A percentile compares a stretch with the other conserved stretches of the same genome.
Conservation (phyloP, 2,329 filamentous ascomycete species). For the Fusarium oligoseptatum region DNA sequence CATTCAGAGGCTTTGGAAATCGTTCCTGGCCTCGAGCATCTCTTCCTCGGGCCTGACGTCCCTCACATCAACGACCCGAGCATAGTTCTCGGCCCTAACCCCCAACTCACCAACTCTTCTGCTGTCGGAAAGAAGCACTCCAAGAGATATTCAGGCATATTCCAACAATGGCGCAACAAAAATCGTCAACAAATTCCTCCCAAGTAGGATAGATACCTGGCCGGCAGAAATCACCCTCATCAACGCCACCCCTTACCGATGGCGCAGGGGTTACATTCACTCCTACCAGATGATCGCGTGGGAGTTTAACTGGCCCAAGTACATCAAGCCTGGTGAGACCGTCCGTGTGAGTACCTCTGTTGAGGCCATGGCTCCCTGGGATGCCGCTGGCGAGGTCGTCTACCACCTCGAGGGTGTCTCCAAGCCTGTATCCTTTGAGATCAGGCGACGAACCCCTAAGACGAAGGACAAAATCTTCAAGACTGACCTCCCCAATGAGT, state of each 20-base stretch:
- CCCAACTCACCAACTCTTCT: background rate
- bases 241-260: slow-evolving; percentile 53
- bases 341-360: slow-evolving; percentile 4
- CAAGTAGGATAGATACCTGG: background rate
- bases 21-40: background rate
- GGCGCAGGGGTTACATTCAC: slow-evolving; percentile 37
- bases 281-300: slow-evolving; percentile 40
- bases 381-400: slow-evolving; percentile 47
- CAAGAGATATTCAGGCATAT: background rate
- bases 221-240: slow-evolving; percentile 41
- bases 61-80: slow-evolving; percentile 20
- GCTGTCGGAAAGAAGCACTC: background rate
- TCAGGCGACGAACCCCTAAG: slow-evolving; percentile 33
- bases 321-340: slow-evolving; percentile 46
- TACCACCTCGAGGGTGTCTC: slow-evolving; percentile 48
- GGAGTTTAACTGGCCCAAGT: slow-evolving; percentile 41
- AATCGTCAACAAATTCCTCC: background rate
- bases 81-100: background rate
- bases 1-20: background rate
- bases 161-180: background rate
- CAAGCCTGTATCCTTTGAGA: slow-evolving; percentile 45
- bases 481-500: slow-evolving; percentile 13
- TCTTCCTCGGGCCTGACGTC: background rate
- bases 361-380: background rate
- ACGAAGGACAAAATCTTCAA: background rate